Base-by-base conservation (phyloP, 306 rosid genomes). In the Bauhinia variegata region DNA sequence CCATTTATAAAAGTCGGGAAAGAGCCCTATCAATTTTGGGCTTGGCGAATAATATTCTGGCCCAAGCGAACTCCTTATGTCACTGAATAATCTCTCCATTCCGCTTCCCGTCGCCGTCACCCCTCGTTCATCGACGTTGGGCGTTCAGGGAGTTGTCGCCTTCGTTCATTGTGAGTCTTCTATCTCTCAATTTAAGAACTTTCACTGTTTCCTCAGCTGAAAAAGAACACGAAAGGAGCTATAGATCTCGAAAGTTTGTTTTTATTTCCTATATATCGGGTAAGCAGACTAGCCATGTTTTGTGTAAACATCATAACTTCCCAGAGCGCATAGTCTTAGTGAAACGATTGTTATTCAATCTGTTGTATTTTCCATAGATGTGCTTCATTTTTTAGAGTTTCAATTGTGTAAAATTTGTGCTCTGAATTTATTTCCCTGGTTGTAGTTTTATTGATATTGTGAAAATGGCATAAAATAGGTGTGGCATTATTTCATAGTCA, bases 401-500 rank as follows among this genome's bases (percentile, higher is more conserved):
- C 7, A 53, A 47, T 17, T 33, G 11, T 33, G 32, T 17, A 19
- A 32, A 5, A 6, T 52, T 6, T 37, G 28, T 33, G 28, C 61
- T 56, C 49, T 9, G 23, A 67, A n/a, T 53, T 4, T 17, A n/a
- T 4, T 14, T 44, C 37, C 51, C 37, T 23, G 5, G 23, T n/a
- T n/a, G n/a, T n/a, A n/a, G n/a, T n/a, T n/a, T n/a, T n/a, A n/a
- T n/a, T n/a, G n/a, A n/a, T n/a, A n/a, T 48, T 60, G 43, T 44
- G 12, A 13, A 60, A 51, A 18, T 78, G 46, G 43, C 64, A 63
- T 48, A 42, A 15, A 55, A 14, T 57, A 71, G 78, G 71, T 54
- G 19, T 48, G 60, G 14, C 28, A 60, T 43, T 70, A 56, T 68
- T 60, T 50, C 13, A 15, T 16, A 65, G 79, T 71, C 71, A 84